Base-by-base conservation (phyloP, 257 asterid species). In the Solanum clarkiae region DNA sequence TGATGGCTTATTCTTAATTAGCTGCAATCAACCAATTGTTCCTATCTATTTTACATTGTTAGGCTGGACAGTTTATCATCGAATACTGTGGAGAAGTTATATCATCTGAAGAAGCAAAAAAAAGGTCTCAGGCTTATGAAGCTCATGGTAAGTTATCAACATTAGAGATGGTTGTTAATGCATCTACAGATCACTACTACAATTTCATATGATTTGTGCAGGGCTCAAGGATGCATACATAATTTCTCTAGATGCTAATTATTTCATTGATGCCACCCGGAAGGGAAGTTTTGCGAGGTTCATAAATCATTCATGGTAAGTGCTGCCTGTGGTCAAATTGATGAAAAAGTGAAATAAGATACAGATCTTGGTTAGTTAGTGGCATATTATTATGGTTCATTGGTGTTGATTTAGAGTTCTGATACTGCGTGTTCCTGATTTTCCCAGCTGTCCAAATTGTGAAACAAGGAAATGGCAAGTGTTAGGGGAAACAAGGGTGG, bases 381-480 rank as follows among this genome's bases (percentile, higher is more conserved):
- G 26, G 7, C 26, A 77, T 26, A 53, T 9, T 47, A 77, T 26
- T 77, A 51, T 2, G 62, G 45, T 49, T 77, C 16, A 16, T 77
- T 77, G 82, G 63, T 51, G 26, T 10, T 53, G 17, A 55, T 15
- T 77, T 63, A 77, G n/a, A 77, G 26, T 6, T 16, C 65, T 77
- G 44, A 77, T 77, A 56, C 49, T 84, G 10, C 80, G 79, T 84
- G 84, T 85, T 85, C 4, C 87, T 80, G 82, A 83, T 86, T 63
- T 81, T 80, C 86, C 91, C 92, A 96, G 99, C 87, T 90, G 87
- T 84, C 99, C 99, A 84, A 96, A 94, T 86, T 96, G 98, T 86
- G 98, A 94, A 91, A 96, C 98, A 82, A 92, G 99, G 92, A 96
- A 94, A 88, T 96, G 99, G 99, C 94, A 94, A 53, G 97, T 95